Conservation (phyloP, 179 eudicot species). For the Drosera spatulata region DNA sequence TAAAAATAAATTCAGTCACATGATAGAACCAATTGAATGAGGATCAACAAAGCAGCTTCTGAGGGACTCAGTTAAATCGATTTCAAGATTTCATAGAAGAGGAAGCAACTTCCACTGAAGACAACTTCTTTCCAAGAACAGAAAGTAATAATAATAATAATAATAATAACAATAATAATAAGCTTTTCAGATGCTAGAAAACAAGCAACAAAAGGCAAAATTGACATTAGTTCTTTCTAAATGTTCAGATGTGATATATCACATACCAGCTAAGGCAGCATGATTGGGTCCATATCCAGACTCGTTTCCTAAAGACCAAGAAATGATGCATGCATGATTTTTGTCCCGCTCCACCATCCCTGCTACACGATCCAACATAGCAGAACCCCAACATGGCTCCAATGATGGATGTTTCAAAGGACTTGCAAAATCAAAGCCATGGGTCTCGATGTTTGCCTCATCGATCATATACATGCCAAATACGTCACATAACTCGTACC, state of each 20-base stretch:
- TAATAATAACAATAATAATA: no score
- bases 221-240: neutral
- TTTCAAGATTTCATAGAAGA: no score
- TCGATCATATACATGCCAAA: constrained; percentile 99
- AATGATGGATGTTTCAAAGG: constrained; percentile 71
- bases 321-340: constrained; percentile 86
- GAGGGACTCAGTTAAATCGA: no score
- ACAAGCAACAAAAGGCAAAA: no score
- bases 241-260: neutral
- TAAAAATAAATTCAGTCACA: no score
- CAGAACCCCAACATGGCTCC: constrained; percentile 74
- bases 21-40: no score
- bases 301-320: constrained; percentile 98
- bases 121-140: no score
- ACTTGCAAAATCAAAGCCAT: constrained; percentile 79
- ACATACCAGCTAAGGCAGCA: constrained; percentile 86
- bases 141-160: no score
- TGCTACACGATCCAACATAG: constrained; percentile 89
- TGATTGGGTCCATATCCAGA: constrained; percentile 96
- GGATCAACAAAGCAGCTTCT: no score
- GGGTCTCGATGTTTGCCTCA: constrained; percentile 99
- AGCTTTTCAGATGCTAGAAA: no score
- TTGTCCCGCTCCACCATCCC: constrained; percentile 99
- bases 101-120: no score
- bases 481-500: constrained; percentile 96